Percentiles rank a stretch among this genome's conserved stretches.
These are phyloP conservation scores for Leccinum arenicola DNA, from an alignment of 768 basidiomycete species.

Conservation along the genomic window DNA sequence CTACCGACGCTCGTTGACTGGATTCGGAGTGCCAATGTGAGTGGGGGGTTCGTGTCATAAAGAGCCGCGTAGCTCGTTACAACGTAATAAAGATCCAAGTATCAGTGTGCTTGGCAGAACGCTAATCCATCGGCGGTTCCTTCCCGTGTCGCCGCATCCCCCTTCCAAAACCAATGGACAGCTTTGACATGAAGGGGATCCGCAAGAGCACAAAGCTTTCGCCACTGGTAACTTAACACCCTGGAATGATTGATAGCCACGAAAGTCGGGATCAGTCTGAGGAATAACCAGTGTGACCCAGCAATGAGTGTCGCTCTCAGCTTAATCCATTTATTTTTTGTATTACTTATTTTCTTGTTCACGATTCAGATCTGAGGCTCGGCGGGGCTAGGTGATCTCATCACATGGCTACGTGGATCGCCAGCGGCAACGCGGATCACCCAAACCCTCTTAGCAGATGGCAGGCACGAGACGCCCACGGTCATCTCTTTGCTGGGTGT, in stretches of 20 bases:
- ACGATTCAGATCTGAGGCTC: background rate
- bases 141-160: background rate
- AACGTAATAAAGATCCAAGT: constrained; percentile 1
- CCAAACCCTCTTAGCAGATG: background rate
- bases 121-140: background rate
- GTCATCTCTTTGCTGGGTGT: constrained; percentile 10
- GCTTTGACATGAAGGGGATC: background rate
- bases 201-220: background rate
- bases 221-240: background rate
- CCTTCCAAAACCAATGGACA: background rate
- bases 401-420: constrained; percentile 16
- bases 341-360: background rate
- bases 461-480: constrained; percentile 8
- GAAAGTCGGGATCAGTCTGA: background rate
- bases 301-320: background rate
- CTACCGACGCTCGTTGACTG: background rate
- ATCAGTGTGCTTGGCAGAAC: background rate
- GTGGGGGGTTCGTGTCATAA: constrained; percentile 1
- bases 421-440: background rate
- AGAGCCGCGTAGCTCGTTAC: background rate
- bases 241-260: background rate
- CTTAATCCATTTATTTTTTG: background rate
- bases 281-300: background rate
- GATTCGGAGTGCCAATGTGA: constrained; percentile 1
- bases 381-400: background rate